Evolutionary conservation across 2,329 filamentous ascomycete genomes (phyloP), one percentile per base, ranked within the genome.

Genomic region (Neonectria faginata): DNA sequence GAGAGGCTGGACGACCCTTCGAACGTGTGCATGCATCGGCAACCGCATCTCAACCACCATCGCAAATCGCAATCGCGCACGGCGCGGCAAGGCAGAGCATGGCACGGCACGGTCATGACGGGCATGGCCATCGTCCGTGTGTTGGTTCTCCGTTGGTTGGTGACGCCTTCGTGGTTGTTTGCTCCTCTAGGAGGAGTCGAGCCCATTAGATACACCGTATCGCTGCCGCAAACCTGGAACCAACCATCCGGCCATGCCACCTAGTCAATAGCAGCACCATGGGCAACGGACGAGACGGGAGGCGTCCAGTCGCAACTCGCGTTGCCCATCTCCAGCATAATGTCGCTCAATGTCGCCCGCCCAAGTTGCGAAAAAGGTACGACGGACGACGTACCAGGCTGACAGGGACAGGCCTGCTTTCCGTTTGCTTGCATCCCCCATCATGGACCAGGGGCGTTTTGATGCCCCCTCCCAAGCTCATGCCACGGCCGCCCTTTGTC

Each of bases 251-350:
- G 50, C 64, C 60, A 54, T 57, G 55, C 61, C 62, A 57, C 53
- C 45, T 16, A 54, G 22, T 25, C 22, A 25, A 69, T 44, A 52
- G 53, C 54, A 56, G 25, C 55, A 62, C 51, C 41, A 58, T 60
- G 64, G 55, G 22, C 51, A 62, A 56, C 36, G 57, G 51, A 62
- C 62, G 60, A 66, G 55, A 57, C 53, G 52, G 64, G 70, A 71
- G 70, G 70, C 70, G 70, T 73, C 70, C 67, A 73, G 68, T 66
- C 66, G 65, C 53, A 65, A 71, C 62, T 61, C 57, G 27, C 67
- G 66, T 64, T 62, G 41, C 58, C 64, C 67, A 67, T 64, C 61
- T 41, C 58, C 64, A 62, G 62, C 66, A 72, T 67, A 60, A 67
- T 67, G 54, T 16, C 33, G 33, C 39, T 16, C 39, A 41, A 18